Conservation (phyloP, 2,329 filamentous ascomycete species). For the Sporothrix humicola region DNA sequence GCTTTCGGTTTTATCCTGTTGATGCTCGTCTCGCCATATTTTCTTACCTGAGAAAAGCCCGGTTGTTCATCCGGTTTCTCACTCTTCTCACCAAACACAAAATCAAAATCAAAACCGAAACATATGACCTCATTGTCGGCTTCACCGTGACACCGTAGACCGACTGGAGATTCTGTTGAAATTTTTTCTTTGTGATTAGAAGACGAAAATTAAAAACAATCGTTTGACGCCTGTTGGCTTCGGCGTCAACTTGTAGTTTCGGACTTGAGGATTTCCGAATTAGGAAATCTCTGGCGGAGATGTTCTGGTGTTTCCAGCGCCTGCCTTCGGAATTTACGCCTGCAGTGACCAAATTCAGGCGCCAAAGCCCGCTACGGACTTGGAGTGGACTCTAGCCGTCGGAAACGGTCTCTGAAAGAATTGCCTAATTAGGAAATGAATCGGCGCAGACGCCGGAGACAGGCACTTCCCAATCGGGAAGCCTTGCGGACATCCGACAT, state of each 20-base stretch:
- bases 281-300: background rate
- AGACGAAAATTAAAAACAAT: background rate
- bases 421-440: background rate
- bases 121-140: background rate
- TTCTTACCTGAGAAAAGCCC: too few species aligned
- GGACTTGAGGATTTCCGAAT: background rate
- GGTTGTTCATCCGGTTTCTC: too few species aligned
- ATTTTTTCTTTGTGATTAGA: too few species aligned
- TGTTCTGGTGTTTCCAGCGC: background rate
- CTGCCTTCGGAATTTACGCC: background rate
- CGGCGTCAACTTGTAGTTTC: background rate
- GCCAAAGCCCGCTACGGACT: background rate
- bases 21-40: too few species aligned
- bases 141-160: background rate
- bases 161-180: background rate
- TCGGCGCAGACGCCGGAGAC: slow-evolving; percentile 2
- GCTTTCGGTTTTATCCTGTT: too few species aligned
- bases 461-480: background rate
- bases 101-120: too few species aligned
- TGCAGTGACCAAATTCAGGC: background rate
- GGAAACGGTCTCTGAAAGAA: background rate
- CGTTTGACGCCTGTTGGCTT: background rate
- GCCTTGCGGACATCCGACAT: background rate
- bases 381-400: background rate
- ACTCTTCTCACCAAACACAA: too few species aligned